phyloP scores from a whole-genome alignment of 2,329 filamentous ascomycete species.

The Purpureocillium lavendulum region DNA sequence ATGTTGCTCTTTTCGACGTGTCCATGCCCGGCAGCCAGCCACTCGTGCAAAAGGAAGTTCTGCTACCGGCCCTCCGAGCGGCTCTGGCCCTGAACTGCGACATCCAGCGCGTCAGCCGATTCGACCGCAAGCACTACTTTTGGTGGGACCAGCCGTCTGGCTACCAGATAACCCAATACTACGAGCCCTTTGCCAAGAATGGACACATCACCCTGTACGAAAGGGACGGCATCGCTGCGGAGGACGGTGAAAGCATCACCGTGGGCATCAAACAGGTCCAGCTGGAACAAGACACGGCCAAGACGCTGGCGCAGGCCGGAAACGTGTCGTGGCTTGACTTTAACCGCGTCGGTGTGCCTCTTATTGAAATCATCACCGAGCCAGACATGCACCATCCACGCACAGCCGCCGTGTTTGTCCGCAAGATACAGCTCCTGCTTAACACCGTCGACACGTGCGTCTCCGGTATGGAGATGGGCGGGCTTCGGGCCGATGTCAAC shows the following conservation, averaged over 20 bases:
- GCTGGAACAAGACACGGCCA: conserved; percentile 96
- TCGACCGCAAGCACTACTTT: conserved; percentile 98
- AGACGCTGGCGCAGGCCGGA: conserved; percentile 72
- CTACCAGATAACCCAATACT: conserved; percentile 98
- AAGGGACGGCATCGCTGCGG: conserved; percentile 70
- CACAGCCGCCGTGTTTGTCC: conserved; percentile 80
- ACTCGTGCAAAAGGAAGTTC: conserved; percentile 69
- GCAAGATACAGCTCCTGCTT: conserved; percentile 78
- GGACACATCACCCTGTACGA: conserved; percentile 63
- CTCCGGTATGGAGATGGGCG: conserved; percentile 87
- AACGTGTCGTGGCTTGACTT: conserved; percentile 78
- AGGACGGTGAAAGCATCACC: conserved; percentile 61
- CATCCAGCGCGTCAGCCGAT: conserved; percentile 68
- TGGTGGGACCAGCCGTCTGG: conserved; percentile 96
- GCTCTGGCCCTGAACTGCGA: conserved; percentile 77
- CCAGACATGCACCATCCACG: conserved; percentile 82
- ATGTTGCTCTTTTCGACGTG: conserved; percentile 81
- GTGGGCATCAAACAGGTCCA: conserved; percentile 91
- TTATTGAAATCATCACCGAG: conserved; percentile 91
- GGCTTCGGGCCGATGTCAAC: conserved; percentile 88
- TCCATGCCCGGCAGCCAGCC: conserved; percentile 87
- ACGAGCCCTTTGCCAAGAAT: conserved; percentile 61
- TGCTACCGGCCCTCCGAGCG: conserved; percentile 85
- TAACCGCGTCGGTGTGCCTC: conserved; percentile 82
- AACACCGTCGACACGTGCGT: conserved; percentile 77